Conservation (phyloP, 2,329 filamentous ascomycete genomes). For the Aspergillus tanneri region DNA sequence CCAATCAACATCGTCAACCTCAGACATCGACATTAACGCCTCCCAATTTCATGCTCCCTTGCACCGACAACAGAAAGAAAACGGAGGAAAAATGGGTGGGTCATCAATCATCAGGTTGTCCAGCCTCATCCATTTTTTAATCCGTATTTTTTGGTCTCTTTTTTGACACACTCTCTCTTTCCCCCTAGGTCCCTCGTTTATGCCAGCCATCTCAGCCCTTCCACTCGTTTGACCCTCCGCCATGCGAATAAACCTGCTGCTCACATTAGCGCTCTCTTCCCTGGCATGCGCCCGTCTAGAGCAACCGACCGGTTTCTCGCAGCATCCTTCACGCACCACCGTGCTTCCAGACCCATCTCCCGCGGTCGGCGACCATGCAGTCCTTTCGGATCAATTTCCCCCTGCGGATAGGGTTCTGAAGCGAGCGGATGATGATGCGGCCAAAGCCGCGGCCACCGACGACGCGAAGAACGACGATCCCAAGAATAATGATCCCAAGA, state of each 20-base stretch:
- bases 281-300: not conserved
- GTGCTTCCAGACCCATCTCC: not conserved
- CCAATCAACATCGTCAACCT: not conserved
- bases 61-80: too few species aligned
- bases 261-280: not conserved
- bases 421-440: not conserved
- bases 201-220: not conserved
- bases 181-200: not conserved
- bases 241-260: not conserved
- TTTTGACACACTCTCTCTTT: not conserved
- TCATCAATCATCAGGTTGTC: too few species aligned
- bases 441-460: not conserved
- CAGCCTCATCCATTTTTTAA: too few species aligned
- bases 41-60: too few species aligned
- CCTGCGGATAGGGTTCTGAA: not conserved
- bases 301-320: not conserved
- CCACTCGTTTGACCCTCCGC: not conserved
- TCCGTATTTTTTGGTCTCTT: not conserved
- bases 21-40: not conserved
- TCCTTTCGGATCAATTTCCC: not conserved
- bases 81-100: too few species aligned
- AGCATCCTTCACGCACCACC: not conserved
- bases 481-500: too few species aligned
- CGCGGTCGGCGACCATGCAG: not conserved
- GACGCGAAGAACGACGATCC: not conserved